Conservation (phyloP, 1,139 yeast species). For the Saccharomyces hybrid region DNA sequence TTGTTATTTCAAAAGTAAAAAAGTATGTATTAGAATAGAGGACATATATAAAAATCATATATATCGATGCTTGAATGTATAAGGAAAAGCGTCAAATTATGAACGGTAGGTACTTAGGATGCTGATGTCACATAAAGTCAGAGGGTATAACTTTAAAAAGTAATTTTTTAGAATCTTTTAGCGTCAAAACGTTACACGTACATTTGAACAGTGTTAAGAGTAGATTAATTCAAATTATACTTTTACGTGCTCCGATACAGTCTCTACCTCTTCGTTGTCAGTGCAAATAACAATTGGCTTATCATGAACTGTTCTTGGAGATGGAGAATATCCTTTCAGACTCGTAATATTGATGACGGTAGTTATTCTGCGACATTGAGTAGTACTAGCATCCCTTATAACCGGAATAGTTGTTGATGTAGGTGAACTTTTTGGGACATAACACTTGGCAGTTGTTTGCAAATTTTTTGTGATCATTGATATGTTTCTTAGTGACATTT, state of each 20-base stretch:
- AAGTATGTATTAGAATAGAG: neutral
- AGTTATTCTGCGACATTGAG: neutral
- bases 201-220: neutral
- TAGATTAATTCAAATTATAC: slow-evolving; percentile 6
- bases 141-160: neutral
- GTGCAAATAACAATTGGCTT: slow-evolving; percentile 19
- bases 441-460: slow-evolving; percentile 8
- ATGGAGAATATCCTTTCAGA: neutral
- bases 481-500: slow-evolving; percentile 5
- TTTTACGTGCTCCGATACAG: slow-evolving; percentile 21
- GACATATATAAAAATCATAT: neutral
- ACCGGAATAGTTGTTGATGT: slow-evolving; percentile 15
- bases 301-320: neutral
- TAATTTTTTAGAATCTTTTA: neutral
- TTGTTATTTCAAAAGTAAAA: neutral
- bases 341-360: neutral
- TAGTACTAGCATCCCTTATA: slow-evolving; percentile 2
- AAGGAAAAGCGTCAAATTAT: neutral
- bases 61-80: neutral
- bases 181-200: neutral
- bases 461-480: slow-evolving; percentile 7
- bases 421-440: slow-evolving; percentile 10
- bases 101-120: neutral
- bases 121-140: neutral
- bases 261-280: slow-evolving; percentile 21